Percentiles rank a stretch among this genome's conserved stretches.
phyloP scores from a whole-genome alignment of 2,329 filamentous ascomycete species.

The Botryotinia calthae region DNA sequence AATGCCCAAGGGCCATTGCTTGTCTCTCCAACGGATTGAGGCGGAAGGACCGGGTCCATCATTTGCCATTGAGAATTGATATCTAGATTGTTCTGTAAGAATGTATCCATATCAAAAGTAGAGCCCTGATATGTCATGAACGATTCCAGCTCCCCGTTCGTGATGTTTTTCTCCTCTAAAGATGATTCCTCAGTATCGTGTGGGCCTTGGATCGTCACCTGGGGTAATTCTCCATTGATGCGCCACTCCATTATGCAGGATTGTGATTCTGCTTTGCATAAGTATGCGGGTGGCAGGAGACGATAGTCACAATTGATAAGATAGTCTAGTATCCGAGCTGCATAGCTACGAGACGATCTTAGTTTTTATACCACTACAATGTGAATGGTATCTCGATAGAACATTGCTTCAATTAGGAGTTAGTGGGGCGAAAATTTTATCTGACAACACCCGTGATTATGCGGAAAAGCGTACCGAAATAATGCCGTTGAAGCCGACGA shows the following conservation, averaged over 20 bases:
- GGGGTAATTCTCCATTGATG: constrained; percentile 1
- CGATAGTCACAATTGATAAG: not conserved
- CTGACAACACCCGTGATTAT: not conserved
- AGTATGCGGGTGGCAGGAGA: not conserved
- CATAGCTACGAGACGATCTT: not conserved
- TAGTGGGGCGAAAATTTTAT: constrained; percentile 15
- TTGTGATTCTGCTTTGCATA: not conserved
- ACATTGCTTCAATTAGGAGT: not conserved
- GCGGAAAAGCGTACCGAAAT: not conserved
- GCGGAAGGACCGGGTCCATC: not conserved
- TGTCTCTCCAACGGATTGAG: not conserved
- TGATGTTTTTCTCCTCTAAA: not conserved
- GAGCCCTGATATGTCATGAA: not conserved
- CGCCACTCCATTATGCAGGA: not conserved
- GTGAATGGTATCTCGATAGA: not conserved
- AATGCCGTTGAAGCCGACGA: not conserved
- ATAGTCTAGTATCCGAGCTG: not conserved
- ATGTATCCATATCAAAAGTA: not conserved
- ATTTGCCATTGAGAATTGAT: constrained; percentile 5
- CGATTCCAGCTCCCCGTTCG: not conserved
- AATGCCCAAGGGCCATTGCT: not conserved
- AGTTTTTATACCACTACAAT: not conserved
- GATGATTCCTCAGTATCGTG: not conserved
- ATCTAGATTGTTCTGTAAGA: not conserved
- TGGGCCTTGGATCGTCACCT: not conserved